Conservation (phyloP, 2,329 filamentous ascomycete species). For the Talaromyces verruculosus region DNA sequence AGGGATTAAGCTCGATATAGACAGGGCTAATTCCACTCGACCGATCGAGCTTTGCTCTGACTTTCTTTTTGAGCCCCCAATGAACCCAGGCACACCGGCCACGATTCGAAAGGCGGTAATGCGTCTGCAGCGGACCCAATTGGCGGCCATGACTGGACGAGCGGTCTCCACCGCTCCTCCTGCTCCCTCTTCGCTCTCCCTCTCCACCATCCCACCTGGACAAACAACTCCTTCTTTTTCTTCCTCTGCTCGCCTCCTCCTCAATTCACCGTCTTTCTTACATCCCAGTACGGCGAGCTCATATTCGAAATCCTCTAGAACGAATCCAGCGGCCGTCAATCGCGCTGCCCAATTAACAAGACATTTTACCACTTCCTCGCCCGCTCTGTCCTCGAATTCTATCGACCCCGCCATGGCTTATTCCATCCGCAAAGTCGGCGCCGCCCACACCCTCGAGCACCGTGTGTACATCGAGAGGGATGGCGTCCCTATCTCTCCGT, state of each 20-base stretch:
- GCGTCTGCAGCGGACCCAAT: constrained; percentile 10
- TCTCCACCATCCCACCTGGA: constrained; percentile 11
- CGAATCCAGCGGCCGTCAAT: constrained; percentile 26
- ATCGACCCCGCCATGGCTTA: constrained; percentile 52
- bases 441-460: constrained; percentile 92
- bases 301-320: not conserved
- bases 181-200: not conserved
- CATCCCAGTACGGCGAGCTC: constrained; percentile 14
- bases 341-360: constrained; percentile 49
- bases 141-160: constrained; percentile 19
- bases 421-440: constrained; percentile 80
- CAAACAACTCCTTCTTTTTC: not conserved
- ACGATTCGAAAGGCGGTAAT: constrained; percentile 1
- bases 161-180: constrained; percentile 35
- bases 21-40: not conserved
- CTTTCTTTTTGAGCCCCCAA: constrained; percentile 7
- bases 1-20: not conserved
- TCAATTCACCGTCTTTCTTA: constrained; percentile 22
- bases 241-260: not conserved
- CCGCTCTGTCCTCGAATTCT: constrained; percentile 29
- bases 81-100: constrained; percentile 11
- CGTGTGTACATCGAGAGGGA: constrained; percentile 98
- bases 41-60: not conserved
- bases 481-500: constrained; percentile 88
- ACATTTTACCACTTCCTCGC: constrained; percentile 47